These are phyloP conservation scores for Penicillium bialowiezense DNA, from an alignment of 495 filamentous ascomycete genomes.

Conservation along the genomic window DNA sequence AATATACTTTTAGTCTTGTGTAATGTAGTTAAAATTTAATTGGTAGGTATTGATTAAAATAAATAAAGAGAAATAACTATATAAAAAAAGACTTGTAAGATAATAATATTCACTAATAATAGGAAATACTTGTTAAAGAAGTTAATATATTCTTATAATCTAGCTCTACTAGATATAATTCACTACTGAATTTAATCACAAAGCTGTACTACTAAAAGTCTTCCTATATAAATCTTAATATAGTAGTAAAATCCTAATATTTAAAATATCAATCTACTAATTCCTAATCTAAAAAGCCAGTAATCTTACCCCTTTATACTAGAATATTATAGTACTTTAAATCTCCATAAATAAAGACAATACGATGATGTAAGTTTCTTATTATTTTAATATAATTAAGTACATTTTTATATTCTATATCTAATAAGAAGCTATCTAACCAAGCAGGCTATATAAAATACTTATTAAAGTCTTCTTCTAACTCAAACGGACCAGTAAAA, in stretches of 20 bases:
- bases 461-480: constrained; percentile 17
- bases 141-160: constrained; percentile 18
- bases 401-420: constrained; percentile 13
- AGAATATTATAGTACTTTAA: constrained; percentile 12
- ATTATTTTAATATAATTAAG: constrained; percentile 11
- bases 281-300: constrained; percentile 53
- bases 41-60: too few relatives aligned
- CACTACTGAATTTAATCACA: constrained; percentile 16
- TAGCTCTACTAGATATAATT: constrained; percentile 16
- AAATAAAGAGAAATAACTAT: too few relatives aligned
- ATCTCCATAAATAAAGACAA: constrained; percentile 10
- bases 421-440: constrained; percentile 14
- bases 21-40: neutral
- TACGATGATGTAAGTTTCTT: constrained; percentile 1
- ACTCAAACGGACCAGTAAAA: constrained; percentile 20
- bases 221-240: constrained; percentile 16
- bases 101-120: constrained; percentile 17
- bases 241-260: constrained; percentile 49
- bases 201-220: constrained; percentile 23
- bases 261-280: constrained; percentile 48
- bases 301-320: neutral
- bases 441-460: constrained; percentile 18
- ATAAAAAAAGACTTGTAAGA: neutral
- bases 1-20: too few relatives aligned
- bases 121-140: constrained; percentile 20